Base-by-base conservation (phyloP, 2,329 filamentous ascomycete species). In the Nemania sp. region DNA sequence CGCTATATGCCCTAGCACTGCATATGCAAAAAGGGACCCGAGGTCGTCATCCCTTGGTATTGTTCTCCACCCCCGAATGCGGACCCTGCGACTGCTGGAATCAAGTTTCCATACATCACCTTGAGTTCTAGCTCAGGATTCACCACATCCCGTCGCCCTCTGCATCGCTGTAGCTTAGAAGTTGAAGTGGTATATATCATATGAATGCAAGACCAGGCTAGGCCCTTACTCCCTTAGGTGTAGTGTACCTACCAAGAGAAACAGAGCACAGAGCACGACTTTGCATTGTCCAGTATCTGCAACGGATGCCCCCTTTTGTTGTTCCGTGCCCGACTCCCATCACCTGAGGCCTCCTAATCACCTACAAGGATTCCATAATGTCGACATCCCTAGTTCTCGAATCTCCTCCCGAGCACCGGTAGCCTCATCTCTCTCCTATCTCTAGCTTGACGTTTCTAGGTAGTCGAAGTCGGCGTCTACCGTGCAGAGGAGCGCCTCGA, bases 61-160 rank as follows among this genome's bases (percentile, higher is more conserved):
- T 45, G 29, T 37, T 57, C 54, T 45, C 54, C 54, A 52, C 54
- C 45, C 54, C 54, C 46, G 37, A 25, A 29, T 20, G 39, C 53
- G 46, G 58, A 57, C 56, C 58, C 32, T 21, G 21, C 34, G 37
- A 52, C 58, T 57, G 48, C 58, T 18, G 34, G 25, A 32, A 46
- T 47, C 48, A n/a, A 46, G 53, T 49, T 52, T 51, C 29, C 29
- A 20, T 49, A 17, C 13, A 21, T 40, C 7, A n/a, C n/a, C n/a
- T n/a, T n/a, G n/a, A n/a, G n/a, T n/a, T n/a, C n/a, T 9, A 46
- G 29, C 21, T 43, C 34, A 32, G n/a, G 17, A 54, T 54, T n/a
- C n/a, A n/a, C n/a, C n/a, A 43, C 37, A 11, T 39, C n/a, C 18
- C 11, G 9, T 42, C 25, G 29, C 3, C 39, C 49, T 46, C 20